These are phyloP conservation scores for Capniomyces stellatus DNA, from an alignment of 371 early-diverging fungal genomes.

Conservation along the genomic window DNA sequence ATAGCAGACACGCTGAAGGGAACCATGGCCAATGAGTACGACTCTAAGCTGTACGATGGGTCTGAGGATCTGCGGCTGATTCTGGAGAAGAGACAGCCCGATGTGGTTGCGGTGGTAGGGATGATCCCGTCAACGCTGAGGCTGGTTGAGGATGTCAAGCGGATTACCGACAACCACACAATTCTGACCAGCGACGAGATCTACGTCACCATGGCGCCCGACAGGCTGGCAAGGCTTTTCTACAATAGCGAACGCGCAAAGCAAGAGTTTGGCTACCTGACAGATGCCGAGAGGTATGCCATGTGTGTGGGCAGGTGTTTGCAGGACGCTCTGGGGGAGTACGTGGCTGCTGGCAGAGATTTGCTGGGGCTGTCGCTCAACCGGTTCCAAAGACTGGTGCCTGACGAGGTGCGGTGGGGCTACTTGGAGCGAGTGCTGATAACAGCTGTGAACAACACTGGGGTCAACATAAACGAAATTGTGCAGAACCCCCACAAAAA, in stretches of 20 bases:
- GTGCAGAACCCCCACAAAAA: constrained; percentile 47
- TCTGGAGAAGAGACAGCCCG: constrained; percentile 40
- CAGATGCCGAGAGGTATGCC: constrained; percentile 64
- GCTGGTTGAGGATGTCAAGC: constrained; percentile 44
- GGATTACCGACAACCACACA: constrained; percentile 34
- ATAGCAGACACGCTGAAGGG: constrained; percentile 41
- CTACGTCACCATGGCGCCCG: constrained; percentile 47
- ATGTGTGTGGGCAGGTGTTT: constrained; percentile 67
- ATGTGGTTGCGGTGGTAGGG: constrained; percentile 70
- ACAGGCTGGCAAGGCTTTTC: constrained; percentile 74
- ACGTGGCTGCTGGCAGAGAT: constrained; percentile 59
- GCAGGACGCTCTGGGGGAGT: constrained; percentile 74
- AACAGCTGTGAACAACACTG: constrained; percentile 64
- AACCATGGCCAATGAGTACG: constrained; percentile 25
- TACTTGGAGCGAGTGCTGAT: constrained; percentile 73
- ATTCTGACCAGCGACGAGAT: constrained; percentile 21
- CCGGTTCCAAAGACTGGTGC: constrained; percentile 49
- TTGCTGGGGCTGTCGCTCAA: constrained; percentile 49
- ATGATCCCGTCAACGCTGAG: constrained; percentile 51
- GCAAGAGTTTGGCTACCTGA: constrained; percentile 47
- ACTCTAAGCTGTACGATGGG: constrained; percentile 32
- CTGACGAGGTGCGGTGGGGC: constrained; percentile 41
- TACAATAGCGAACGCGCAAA: constrained; percentile 54
- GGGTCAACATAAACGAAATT: constrained; percentile 77
- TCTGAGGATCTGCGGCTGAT: constrained; percentile 36